Evolutionary conservation across 176 grass and related monocot species (phyloP).

Genomic region (Triticum monococcum): DNA sequence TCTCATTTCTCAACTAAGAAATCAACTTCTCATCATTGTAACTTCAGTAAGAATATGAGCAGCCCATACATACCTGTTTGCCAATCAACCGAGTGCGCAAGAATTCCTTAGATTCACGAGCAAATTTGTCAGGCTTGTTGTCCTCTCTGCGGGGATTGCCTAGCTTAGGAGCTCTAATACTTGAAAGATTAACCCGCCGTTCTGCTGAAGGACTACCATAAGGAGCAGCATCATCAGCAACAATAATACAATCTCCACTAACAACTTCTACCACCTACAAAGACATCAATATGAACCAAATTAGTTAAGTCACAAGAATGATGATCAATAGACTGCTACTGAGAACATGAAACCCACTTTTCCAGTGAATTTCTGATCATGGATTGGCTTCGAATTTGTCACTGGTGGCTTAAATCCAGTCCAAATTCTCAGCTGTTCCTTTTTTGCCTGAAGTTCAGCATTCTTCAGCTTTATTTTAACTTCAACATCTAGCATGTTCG

Average conservation of each 20-base stretch:
- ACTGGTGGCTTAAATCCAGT: constrained; percentile 74
- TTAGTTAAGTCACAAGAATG: constrained; percentile 17
- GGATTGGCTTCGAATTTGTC: constrained; percentile 88
- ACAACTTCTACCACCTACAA: constrained; percentile 94
- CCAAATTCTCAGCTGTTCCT: constrained; percentile 88
- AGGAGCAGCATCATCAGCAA: constrained; percentile 80
- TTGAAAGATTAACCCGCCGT: constrained; percentile 87
- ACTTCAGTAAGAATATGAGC: constrained; percentile 5
- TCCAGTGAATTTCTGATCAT: constrained; percentile 93
- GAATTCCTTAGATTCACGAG: constrained; percentile 92
- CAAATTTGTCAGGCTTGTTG: constrained; percentile 67
- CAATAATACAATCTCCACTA: constrained; percentile 92
- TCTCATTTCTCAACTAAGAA: neutral
- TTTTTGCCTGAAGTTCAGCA: constrained; percentile 92
- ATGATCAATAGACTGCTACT: neutral
- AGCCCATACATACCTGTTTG: constrained; percentile 58
- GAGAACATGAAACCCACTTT: constrained; percentile 47
- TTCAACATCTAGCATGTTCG: constrained; percentile 95
- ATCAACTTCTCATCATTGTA: neutral
- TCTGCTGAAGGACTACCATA: constrained; percentile 81
- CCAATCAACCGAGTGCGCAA: constrained; percentile 88
- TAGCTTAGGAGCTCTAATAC: constrained; percentile 87
- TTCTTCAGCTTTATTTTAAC: constrained; percentile 79
- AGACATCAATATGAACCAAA: constrained; percentile 29
- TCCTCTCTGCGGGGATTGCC: constrained; percentile 74